Evolutionary conservation across 78 protist species (phyloP).

Genomic region (Polysphondylium violaceum): DNA sequence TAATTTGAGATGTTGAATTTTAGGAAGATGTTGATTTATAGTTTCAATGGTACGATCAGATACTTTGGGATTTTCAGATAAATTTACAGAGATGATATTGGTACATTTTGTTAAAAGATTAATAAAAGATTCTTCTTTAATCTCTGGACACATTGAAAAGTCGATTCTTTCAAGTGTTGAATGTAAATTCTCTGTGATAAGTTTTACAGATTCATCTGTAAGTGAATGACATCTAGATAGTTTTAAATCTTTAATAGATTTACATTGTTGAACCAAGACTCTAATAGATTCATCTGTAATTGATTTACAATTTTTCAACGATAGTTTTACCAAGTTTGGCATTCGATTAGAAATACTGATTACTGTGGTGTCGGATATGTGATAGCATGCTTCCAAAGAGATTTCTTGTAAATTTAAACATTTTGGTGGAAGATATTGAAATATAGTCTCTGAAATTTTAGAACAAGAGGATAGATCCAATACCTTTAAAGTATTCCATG

Average conservation of each 20-base stretch:
- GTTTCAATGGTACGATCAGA: not conserved
- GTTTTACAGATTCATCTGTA: not conserved
- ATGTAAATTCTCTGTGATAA: slow-evolving; percentile 3
- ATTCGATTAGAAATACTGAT: slow-evolving; percentile 14
- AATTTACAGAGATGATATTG: not conserved
- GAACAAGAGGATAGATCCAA: slow-evolving; percentile 60
- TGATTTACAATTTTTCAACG: slow-evolving; percentile 57
- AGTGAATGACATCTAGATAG: slow-evolving; percentile 63
- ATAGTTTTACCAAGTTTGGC: slow-evolving; percentile 52
- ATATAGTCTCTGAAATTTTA: slow-evolving; percentile 35
- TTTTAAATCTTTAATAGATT: slow-evolving; percentile 31
- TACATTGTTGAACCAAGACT: not conserved
- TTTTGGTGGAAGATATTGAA: slow-evolving; percentile 21
- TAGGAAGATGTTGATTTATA: slow-evolving; percentile 3
- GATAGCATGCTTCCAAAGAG: slow-evolving; percentile 59
- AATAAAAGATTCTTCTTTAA: not conserved
- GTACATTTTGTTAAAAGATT: not conserved
- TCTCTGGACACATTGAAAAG: slow-evolving; percentile 69
- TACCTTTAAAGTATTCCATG: slow-evolving; percentile 13
- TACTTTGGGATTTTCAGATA: slow-evolving; percentile 51
- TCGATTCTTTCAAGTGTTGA: slow-evolving; percentile 40
- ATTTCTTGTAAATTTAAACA: slow-evolving; percentile 31
- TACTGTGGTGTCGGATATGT: slow-evolving; percentile 25
- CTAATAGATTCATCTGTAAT: slow-evolving; percentile 25
- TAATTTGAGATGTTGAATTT: slow-evolving; percentile 17